Evolutionary conservation across 2,329 filamentous ascomycete genomes (phyloP), one percentile per base, ranked within the genome.

Genomic region (Trichoderma pleuroti): DNA sequence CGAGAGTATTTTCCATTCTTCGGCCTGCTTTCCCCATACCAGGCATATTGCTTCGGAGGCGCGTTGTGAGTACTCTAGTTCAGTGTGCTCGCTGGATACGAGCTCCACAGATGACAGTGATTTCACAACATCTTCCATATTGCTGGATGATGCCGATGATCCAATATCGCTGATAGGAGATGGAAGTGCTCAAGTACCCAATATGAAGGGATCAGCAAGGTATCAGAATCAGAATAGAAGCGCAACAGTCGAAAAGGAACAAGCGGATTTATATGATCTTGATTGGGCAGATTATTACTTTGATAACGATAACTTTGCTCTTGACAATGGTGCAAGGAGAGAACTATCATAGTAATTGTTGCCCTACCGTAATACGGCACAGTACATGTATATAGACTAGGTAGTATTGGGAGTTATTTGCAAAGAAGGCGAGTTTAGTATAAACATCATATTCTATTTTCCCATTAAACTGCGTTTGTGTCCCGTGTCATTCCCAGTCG

Each of bases 221-320:
- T 39, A n/a, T 56, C 12, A 24, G 18, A 16, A n/a, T 11, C n/a
- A 32, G 21, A 5, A 10, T 42, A 26, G 10, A 10, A 7, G 8
- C 16, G 18, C 2, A 26, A 11, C 7, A 18, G 26, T 3, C 16
- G 52, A n/a, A 10, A n/a, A 14, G 1, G 60, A 18, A 7, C 9
- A 32, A 16, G 8, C 9, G 1, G 73, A 75, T 12, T 72, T 76
- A 2, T 76, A 76, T 34, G 75, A 78, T 9, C 74, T 76, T n/a
- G 73, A 75, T 4, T 78, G 77, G 77, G 76, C 76, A 1, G 77
- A 79, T 34, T 78, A 79, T 24, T 80, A 79, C 62, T 78, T 80
- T 72, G 77, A 78, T 30, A 68, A 77, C 8, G n/a, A 2, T 11
- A 61, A 71, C 9, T 61, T 66, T 56, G 18, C 1, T 24, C 9